Conservation (phyloP, 2,329 filamentous ascomycete genomes). For the Aspergillus eucalypticola region DNA sequence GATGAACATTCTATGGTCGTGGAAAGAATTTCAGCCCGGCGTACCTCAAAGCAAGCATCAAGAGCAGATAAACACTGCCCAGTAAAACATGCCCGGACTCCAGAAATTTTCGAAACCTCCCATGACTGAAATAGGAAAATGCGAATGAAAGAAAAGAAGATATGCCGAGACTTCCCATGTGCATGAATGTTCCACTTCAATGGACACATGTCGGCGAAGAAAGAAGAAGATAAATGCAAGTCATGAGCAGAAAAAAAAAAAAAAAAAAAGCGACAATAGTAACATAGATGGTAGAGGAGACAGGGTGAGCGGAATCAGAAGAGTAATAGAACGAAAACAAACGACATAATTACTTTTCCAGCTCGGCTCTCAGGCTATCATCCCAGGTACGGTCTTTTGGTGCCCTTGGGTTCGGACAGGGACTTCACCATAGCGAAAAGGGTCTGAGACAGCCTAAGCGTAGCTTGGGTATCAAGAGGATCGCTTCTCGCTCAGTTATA, state of each 20-base stretch:
- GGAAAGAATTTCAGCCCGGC: constrained; percentile 31
- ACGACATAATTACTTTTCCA: constrained; percentile 46
- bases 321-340: constrained; percentile 16
- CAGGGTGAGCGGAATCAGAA: constrained; percentile 12
- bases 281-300: constrained; percentile 17
- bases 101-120: constrained; percentile 36
- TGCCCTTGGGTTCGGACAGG: constrained; percentile 56
- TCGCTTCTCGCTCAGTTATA: constrained; percentile 51
- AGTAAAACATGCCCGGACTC: constrained; percentile 40
- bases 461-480: constrained; percentile 31
- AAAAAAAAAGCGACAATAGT: constrained; percentile 12
- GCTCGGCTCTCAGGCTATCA: constrained; percentile 52
- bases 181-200: constrained; percentile 26
- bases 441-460: constrained; percentile 50
- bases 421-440: constrained; percentile 57
- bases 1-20: constrained; percentile 37
- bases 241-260: constrained; percentile 16
- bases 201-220: constrained; percentile 26
- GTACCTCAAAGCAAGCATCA: constrained; percentile 33
- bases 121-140: constrained; percentile 28
- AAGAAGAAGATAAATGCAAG: constrained; percentile 21
- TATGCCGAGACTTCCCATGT: constrained; percentile 27
- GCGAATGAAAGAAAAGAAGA: constrained; percentile 13
- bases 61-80: constrained; percentile 31
- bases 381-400: constrained; percentile 57